Evolutionary conservation across 2,329 filamentous ascomycete genomes (phyloP).

Genomic region (Stromatinia cepivora): DNA sequence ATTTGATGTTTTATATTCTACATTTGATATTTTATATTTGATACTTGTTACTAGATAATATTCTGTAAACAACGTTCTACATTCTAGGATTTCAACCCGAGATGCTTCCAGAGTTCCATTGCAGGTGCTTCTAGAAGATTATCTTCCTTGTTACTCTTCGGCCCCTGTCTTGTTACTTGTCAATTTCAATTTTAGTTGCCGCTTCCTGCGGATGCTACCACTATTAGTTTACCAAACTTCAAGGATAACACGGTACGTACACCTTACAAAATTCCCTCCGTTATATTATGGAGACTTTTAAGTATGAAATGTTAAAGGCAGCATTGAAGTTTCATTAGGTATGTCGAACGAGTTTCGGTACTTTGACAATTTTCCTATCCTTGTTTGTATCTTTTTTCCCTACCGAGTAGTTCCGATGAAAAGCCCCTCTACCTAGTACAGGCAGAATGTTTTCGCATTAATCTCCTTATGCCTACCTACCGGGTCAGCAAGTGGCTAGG

Average conservation of each 20-base stretch:
- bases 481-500: neutral
- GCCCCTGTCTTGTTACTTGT: slow-evolving; percentile 6
- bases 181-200: slow-evolving; percentile 21
- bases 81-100: neutral
- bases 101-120: slow-evolving; percentile 2
- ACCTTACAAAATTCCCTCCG: neutral
- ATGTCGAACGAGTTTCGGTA: slow-evolving; percentile 4
- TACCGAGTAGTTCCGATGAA: neutral
- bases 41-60: neutral
- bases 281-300: too few species aligned
- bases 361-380: slow-evolving; percentile 4
- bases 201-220: slow-evolving; percentile 24
- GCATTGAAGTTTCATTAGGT: neutral
- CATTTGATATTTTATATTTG: neutral
- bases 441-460: slow-evolving; percentile 4
- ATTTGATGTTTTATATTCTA: neutral
- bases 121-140: slow-evolving; percentile 20
- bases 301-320: neutral
- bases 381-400: neutral
- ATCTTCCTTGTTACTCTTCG: neutral
- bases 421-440: neutral
- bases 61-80: neutral
- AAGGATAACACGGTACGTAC: neutral
- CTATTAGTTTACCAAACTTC: slow-evolving; percentile 6
- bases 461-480: slow-evolving; percentile 9